Percentiles rank a stretch among this genome's conserved stretches.
Evolutionary conservation across 1,139 yeast genomes (phyloP).

Genomic region (Spathaspora jeffriesii): DNA sequence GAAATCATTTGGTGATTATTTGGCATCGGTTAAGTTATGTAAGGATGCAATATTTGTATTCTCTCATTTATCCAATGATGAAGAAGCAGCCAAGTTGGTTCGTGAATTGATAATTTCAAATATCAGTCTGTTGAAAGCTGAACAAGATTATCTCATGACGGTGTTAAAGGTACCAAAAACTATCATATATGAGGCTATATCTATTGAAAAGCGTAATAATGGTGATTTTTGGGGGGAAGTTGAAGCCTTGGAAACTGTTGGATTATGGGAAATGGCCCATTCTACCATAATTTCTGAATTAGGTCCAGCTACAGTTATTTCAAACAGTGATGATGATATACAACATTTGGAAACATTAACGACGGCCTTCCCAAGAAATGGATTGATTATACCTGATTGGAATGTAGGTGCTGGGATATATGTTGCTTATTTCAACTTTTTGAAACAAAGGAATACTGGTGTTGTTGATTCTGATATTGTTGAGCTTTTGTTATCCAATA

Average conservation of each 20-base stretch:
- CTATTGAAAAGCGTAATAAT: conserved; percentile 32
- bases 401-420: conserved; percentile 60
- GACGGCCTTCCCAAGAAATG: conserved; percentile 45
- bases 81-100: conserved; percentile 36
- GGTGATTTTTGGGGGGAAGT: conserved; percentile 59
- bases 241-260: conserved; percentile 62
- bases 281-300: conserved; percentile 51
- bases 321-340: conserved; percentile 34
- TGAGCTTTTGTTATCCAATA: conserved; percentile 38
- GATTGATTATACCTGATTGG: conserved; percentile 54
- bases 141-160: conserved; percentile 33
- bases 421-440: conserved; percentile 39
- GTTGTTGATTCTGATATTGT: conserved; percentile 5
- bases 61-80: conserved; percentile 51
- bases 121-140: conserved; percentile 39
- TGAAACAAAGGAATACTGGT: conserved; percentile 18
- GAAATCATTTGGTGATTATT: conserved; percentile 51
- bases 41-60: conserved; percentile 63
- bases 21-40: conserved; percentile 50
- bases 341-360: conserved; percentile 42
- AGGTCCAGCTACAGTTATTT: conserved; percentile 69
- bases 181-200: conserved; percentile 53
- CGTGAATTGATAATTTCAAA: conserved; percentile 48
- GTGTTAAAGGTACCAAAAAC: conserved; percentile 46
- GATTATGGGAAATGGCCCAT: conserved; percentile 65